Evolutionary conservation across 1,284 basidiomycete genomes (phyloP).

Genomic region (Pterulicium gracile): DNA sequence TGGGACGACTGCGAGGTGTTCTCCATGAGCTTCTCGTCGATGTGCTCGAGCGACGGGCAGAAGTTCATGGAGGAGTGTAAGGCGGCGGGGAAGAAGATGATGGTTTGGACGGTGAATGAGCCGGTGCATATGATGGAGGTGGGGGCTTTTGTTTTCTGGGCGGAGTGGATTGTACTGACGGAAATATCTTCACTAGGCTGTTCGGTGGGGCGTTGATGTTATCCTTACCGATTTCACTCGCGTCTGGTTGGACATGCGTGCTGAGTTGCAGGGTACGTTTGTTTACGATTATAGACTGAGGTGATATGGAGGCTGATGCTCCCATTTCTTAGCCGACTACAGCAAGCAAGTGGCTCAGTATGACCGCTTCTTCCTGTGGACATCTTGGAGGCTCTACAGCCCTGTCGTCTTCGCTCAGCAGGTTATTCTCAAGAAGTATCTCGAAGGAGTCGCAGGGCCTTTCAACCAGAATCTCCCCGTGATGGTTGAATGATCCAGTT

Average conservation of each 20-base stretch:
- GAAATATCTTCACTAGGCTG: constrained; percentile 43
- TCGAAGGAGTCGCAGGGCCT: constrained; percentile 46
- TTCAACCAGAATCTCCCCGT: constrained; percentile 25
- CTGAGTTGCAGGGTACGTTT: constrained; percentile 47
- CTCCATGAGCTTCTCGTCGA: constrained; percentile 70
- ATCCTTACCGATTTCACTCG: constrained; percentile 85
- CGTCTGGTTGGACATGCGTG: constrained; percentile 66
- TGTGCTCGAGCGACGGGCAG: constrained; percentile 67
- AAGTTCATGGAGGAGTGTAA: constrained; percentile 78
- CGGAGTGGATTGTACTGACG: constrained; percentile 8
- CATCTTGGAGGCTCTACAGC: constrained; percentile 48
- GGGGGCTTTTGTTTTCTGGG: constrained; percentile 14
- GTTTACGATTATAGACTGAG: constrained; percentile 7
- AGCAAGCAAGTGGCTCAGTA: constrained; percentile 49
- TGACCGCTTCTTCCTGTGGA: constrained; percentile 70
- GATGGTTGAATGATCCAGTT: not conserved
- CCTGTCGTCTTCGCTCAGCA: constrained; percentile 29
- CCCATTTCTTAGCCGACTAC: constrained; percentile 43
- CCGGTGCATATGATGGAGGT: constrained; percentile 91
- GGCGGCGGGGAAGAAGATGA: constrained; percentile 71
- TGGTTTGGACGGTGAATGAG: constrained; percentile 97
- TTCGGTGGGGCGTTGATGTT: constrained; percentile 83
- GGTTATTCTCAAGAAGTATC: constrained; percentile 17
- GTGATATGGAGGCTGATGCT: not conserved
- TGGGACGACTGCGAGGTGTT: constrained; percentile 87